phyloP scores from a whole-genome alignment of 257 asterid genomes.

The Anisodus acutangulus region DNA sequence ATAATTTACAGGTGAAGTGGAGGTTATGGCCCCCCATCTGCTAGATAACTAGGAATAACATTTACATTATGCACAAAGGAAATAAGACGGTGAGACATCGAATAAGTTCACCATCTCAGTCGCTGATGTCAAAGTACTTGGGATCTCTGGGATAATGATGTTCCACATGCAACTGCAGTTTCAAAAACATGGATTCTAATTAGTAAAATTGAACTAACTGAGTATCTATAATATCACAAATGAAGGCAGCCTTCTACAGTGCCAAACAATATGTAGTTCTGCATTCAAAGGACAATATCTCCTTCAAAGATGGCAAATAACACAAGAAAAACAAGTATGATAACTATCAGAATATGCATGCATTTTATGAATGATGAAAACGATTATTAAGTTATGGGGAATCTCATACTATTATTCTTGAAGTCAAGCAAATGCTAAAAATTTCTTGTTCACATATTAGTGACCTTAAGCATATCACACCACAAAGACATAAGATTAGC shows the following conservation, averaged over 20 bases:
- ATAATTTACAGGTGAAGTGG: conserved; percentile 48
- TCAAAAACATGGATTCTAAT: conserved; percentile 34
- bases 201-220: conserved; percentile 26
- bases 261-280: conserved; percentile 5
- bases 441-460: neutral
- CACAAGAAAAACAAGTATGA: neutral
- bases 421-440: neutral
- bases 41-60: conserved; percentile 34
- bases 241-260: neutral
- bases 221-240: neutral
- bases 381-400: neutral
- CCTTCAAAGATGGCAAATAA: neutral
- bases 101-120: conserved; percentile 41
- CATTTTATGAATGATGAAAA: conserved; percentile 9
- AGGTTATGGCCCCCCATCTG: conserved; percentile 36
- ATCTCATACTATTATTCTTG: neutral
- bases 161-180: conserved; percentile 81
- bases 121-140: conserved; percentile 70
- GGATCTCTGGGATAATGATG: conserved; percentile 84
- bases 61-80: conserved; percentile 49
- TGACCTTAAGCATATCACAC: neutral
- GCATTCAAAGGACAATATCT: neutral
- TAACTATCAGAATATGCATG: neutral
- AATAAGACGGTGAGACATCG: conserved; percentile 33
- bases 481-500: neutral